Percentiles rank a stretch among this genome's conserved stretches.
Evolutionary conservation across 768 basidiomycete species (phyloP).

Genomic region (Psilocybe sp.): DNA sequence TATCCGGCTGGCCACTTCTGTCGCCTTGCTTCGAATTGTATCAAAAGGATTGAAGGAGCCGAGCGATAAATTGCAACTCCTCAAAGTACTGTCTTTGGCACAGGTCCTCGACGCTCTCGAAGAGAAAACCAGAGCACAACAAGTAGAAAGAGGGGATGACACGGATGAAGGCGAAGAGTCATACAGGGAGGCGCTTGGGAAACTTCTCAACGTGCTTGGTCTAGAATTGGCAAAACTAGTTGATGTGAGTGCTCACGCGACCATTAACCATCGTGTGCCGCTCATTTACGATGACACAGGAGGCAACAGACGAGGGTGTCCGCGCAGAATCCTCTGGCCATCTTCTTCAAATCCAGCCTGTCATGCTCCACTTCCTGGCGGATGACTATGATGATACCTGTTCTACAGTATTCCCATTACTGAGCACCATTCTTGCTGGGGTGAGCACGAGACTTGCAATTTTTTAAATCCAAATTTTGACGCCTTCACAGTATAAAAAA

Average conservation of each 20-base stretch:
- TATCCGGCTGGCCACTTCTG: constrained; percentile 80
- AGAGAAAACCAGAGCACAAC: constrained; percentile 65
- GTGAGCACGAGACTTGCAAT: constrained; percentile 42
- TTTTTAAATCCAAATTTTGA: constrained; percentile 3
- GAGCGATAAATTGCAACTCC: constrained; percentile 81
- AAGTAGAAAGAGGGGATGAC: constrained; percentile 60
- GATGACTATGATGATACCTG: constrained; percentile 91
- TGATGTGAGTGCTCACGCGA: constrained; percentile 56
- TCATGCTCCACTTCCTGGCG: constrained; percentile 84
- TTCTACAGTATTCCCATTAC: constrained; percentile 77
- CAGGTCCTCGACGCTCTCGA: constrained; percentile 82
- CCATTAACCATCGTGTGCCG: constrained; percentile 10
- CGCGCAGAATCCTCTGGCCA: constrained; percentile 62
- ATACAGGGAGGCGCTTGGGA: constrained; percentile 87
- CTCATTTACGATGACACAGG: constrained; percentile 35
- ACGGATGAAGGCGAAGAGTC: constrained; percentile 87
- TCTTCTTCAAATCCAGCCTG: constrained; percentile 68
- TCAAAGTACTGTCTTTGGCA: constrained; percentile 85
- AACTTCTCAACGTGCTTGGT: constrained; percentile 78
- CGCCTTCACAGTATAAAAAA: constrained; percentile 70
- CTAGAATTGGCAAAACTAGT: constrained; percentile 78
- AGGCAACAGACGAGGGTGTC: constrained; percentile 55
- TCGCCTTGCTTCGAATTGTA: constrained; percentile 80
- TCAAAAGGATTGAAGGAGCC: constrained; percentile 92
- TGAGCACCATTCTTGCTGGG: constrained; percentile 68